Evolutionary conservation across 2,329 filamentous ascomycete genomes (phyloP).

Genomic region (Cryphonectria nitschkei): DNA sequence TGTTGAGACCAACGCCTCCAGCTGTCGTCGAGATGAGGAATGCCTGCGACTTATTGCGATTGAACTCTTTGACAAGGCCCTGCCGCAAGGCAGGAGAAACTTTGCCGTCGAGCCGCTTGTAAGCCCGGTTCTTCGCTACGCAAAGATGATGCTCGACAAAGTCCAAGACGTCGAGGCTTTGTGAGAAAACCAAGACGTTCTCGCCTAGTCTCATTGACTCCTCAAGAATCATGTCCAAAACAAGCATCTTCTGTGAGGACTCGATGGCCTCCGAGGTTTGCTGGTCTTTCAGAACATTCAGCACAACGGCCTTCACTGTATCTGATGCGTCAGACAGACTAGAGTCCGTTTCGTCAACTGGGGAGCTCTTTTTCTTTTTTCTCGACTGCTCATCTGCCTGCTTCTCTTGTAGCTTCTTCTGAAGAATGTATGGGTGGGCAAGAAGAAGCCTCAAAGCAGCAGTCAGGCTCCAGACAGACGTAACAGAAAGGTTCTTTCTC

Average conservation of each 20-base stretch:
- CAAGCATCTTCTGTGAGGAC: constrained; percentile 69
- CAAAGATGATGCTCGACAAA: constrained; percentile 69
- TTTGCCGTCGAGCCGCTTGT: constrained; percentile 68
- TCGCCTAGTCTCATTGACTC: constrained; percentile 65
- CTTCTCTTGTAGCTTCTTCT: constrained; percentile 39
- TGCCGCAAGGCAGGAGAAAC: constrained; percentile 64
- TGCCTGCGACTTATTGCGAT: constrained; percentile 58
- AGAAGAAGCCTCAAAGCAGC: constrained; percentile 52
- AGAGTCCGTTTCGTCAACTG: not conserved
- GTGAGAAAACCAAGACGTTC: constrained; percentile 81
- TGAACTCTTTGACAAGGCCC: constrained; percentile 69
- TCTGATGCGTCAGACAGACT: not conserved
- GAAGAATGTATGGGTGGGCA: constrained; percentile 56
- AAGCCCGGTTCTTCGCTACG: constrained; percentile 47
- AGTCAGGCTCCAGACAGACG: constrained; percentile 42
- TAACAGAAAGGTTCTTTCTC: not conserved
- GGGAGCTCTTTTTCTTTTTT: not conserved
- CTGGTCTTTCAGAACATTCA: constrained; percentile 42
- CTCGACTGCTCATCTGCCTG: constrained; percentile 9
- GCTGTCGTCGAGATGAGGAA: constrained; percentile 84
- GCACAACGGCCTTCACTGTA: constrained; percentile 37
- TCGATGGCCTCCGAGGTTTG: constrained; percentile 47
- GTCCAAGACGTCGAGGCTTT: constrained; percentile 70
- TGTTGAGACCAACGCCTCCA: constrained; percentile 82
- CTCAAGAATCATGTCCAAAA: constrained; percentile 72